Evolutionary conservation across 2,329 filamentous ascomycete genomes (phyloP).

Genomic region (Aspergillus pseudonomiae): DNA sequence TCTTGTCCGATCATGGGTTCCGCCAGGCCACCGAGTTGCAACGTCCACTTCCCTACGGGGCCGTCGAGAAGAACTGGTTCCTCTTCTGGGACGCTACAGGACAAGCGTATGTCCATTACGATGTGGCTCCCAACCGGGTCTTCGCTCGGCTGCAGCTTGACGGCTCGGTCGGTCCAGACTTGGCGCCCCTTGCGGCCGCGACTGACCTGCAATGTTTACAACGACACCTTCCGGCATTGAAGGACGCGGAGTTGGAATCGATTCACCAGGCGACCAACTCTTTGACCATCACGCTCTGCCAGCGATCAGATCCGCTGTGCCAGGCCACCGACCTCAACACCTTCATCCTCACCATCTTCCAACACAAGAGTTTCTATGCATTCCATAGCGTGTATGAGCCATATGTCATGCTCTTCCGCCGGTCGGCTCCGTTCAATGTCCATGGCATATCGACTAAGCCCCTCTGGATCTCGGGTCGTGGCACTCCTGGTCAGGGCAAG

Average conservation of each 20-base stretch:
- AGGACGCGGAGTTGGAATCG: constrained; percentile 41
- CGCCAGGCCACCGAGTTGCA: constrained; percentile 54
- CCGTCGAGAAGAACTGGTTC: constrained; percentile 66
- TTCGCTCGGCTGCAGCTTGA: constrained; percentile 53
- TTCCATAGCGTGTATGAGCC: constrained; percentile 60
- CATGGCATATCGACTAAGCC: constrained; percentile 55
- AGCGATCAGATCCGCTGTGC: constrained; percentile 51
- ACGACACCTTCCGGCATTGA: constrained; percentile 46
- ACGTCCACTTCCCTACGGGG: constrained; percentile 49
- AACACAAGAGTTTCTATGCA: constrained; percentile 55
- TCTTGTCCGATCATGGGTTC: constrained; percentile 41
- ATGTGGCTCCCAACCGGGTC: constrained; percentile 53
- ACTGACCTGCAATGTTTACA: constrained; percentile 52
- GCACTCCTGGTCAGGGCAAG: constrained; percentile 28
- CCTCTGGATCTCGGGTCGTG: constrained; percentile 59
- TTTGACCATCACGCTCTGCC: constrained; percentile 58
- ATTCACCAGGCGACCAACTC: constrained; percentile 66
- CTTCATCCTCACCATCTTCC: constrained; percentile 58
- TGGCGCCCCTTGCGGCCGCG: constrained; percentile 42
- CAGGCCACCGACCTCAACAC: constrained; percentile 51
- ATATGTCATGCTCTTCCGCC: constrained; percentile 56
- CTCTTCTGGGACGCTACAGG: constrained; percentile 59
- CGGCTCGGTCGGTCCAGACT: constrained; percentile 52
- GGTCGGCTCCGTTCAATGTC: constrained; percentile 53
- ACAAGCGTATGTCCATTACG: constrained; percentile 57